Evolutionary conservation across 805 yeast genomes (phyloP), one percentile per base, ranked within the genome.

Genomic region (Grigorovia transvaalensis): DNA sequence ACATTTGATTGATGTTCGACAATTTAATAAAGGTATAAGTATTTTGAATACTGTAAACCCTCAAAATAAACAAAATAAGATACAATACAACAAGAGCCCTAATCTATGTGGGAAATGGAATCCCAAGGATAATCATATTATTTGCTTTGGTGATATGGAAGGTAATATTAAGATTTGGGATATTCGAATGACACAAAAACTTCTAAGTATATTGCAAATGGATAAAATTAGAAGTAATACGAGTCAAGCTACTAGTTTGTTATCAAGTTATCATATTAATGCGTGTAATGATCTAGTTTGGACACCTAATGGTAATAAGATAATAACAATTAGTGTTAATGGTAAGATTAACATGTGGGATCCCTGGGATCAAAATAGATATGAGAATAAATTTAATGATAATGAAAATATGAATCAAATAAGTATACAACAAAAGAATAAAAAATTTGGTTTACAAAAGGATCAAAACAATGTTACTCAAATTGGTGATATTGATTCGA

Each of bases 131-230:
- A 67, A 80, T 0, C 68, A 84, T 59, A 54, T 85, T 3, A 70
- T 90, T 1, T 89, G 90, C 0, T 76, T 88, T 4, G 96, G 96
- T 1, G 89, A 91, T 19, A 76, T 79, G 17, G 88, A 84, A 58
- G 96, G 97, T 0, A 82, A 82, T 46, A 82, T 85, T 9, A 75
- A 85, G 50, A 63, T 90, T 0, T 90, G 97, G 97, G 98, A 90
- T 63, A 76, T 88, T 11, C 69, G 98, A 55, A 59, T 48, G 59
- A 51, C 51, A 43, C 60, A 54, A 51, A 48, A 61, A 42, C 53
- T 57, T 19, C 57, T 59, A 13, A 57, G 63, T 13, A 68, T 70
- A 20, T 53, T 62, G 20, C 30, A 45, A 20, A 43, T 45, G 18
- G 20, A 41, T 33, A 38, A 33, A 18, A 45, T 29, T 38, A 38